Base-by-base conservation (phyloP, 2,329 filamentous ascomycete genomes). In the Colletotrichum sp. region DNA sequence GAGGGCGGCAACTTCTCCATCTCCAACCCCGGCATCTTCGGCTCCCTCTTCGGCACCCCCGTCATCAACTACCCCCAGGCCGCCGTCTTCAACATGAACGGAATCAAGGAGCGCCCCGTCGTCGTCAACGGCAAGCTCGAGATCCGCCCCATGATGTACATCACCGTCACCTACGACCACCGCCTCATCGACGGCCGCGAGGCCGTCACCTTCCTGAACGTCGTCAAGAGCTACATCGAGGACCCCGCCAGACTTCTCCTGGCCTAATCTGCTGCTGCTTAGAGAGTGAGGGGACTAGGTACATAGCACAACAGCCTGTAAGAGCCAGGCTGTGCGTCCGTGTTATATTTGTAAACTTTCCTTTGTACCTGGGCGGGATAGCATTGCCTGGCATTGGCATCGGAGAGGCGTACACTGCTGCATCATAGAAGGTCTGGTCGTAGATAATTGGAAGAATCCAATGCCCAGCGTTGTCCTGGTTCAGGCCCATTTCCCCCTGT, bases 11-110 rank as follows among this genome's bases (percentile, higher is more conserved):
- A 92, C 80, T 94, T 94, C 86, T 94, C 93, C 80, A 95, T 95
- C 85, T 94, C 92, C 84, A 95, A 95, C 88, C 94, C 94, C 90
- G 93, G 93, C 79, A 94, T 95, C 92, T 95, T 95, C 84, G 81
- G 81, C 18, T 83, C 81, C 28, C 80, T 83, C 77, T 83, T 83
- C n/a, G 81, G 81, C 71, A 95, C 93, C 58, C 93, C 93, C 71
- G 91, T 95, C 80, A 94, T 95, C 88, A 95, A 95, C 87, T 93
- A 93, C 72, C 93, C 93, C 69, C 93, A 95, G 85, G 91, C 93
- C 9, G 80, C 81, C 16, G 85, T 92, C 63, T 92, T 92, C 85
- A 92, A 92, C 80, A 85, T 92, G 84, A 91, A 92, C 80, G 83
- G 91, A 5, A 86, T 85, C 65, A 91, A 91, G 73, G 83, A 86